Evolutionary conservation across 129 eudicot species (phyloP).

Genomic region (Arctium minus): DNA sequence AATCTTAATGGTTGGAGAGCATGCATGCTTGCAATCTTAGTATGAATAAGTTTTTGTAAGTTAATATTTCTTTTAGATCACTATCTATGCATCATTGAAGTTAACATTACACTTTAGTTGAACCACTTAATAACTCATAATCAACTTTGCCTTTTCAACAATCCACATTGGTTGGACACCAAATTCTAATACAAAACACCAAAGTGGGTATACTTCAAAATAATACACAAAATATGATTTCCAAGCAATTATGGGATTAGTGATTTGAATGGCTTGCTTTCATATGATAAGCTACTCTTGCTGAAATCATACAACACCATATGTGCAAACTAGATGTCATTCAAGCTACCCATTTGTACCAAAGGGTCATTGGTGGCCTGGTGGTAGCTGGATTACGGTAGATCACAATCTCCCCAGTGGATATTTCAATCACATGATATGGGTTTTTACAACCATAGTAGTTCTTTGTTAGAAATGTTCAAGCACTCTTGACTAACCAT

Average conservation of each 20-base stretch:
- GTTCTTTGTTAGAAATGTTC: background rate
- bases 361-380: background rate
- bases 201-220: background rate
- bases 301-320: background rate
- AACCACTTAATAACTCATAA: background rate
- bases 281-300: background rate
- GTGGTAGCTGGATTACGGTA: too few relatives aligned
- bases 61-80: background rate
- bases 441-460: background rate
- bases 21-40: slow-evolving; percentile 44
- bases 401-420: too few relatives aligned
- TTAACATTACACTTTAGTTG: background rate
- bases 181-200: background rate
- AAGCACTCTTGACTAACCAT: background rate
- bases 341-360: background rate
- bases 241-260: background rate
- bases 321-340: background rate
- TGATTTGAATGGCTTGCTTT: background rate
- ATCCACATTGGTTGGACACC: background rate
- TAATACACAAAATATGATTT: background rate
- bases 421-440: too few relatives aligned
- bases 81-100: background rate
- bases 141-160: background rate
- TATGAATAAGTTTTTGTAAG: slow-evolving; percentile 42
- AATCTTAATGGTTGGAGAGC: slow-evolving; percentile 28